These are phyloP conservation scores for Atkinsonella hypoxylon DNA, from an alignment of 2,329 filamentous ascomycete species.

Conservation along the genomic window DNA sequence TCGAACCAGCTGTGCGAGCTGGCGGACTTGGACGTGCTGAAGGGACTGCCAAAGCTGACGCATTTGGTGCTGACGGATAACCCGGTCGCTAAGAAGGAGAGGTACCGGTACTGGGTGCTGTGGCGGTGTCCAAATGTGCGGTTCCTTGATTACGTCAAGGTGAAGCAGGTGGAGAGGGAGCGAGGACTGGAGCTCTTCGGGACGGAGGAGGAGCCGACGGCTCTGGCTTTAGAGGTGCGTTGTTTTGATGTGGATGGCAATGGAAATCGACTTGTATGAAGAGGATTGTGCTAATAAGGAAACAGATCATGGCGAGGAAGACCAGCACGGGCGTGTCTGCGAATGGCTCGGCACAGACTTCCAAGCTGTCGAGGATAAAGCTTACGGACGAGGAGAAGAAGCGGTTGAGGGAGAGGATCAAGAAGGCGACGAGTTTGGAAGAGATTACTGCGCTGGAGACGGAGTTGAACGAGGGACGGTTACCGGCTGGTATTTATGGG, in stretches of 20 bases:
- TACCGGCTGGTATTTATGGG: slow-evolving; percentile 56
- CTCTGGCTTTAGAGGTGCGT: slow-evolving; percentile 58
- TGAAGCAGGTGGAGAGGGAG: slow-evolving; percentile 72
- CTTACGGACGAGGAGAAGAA: slow-evolving; percentile 82
- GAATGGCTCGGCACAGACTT: slow-evolving; percentile 32
- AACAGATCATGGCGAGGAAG: slow-evolving; percentile 70
- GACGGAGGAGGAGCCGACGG: slow-evolving; percentile 62
- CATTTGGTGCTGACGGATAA: slow-evolving; percentile 79
- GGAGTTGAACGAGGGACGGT: slow-evolving; percentile 76
- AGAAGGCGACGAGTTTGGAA: slow-evolving; percentile 75
- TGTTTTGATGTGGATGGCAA: background rate
- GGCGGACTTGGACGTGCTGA: slow-evolving; percentile 75
- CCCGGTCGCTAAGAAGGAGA: slow-evolving; percentile 83
- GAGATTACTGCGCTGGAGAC: slow-evolving; percentile 88
- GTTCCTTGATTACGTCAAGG: slow-evolving; percentile 87
- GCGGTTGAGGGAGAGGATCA: slow-evolving; percentile 75
- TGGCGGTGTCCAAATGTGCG: slow-evolving; percentile 76
- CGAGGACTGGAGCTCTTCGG: slow-evolving; percentile 76
- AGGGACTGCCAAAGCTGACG: slow-evolving; percentile 55
- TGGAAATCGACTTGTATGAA: background rate
- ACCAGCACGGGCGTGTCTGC: slow-evolving; percentile 53
- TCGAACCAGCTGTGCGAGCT: slow-evolving; percentile 75
- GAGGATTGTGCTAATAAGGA: slow-evolving; percentile 1
- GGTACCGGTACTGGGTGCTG: slow-evolving; percentile 87
- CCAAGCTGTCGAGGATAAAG: slow-evolving; percentile 66